Evolutionary conservation across 176 grass and related monocot genomes (phyloP), one percentile per base, ranked within the genome.

Genomic region (Hsuehochloa calcarea): DNA sequence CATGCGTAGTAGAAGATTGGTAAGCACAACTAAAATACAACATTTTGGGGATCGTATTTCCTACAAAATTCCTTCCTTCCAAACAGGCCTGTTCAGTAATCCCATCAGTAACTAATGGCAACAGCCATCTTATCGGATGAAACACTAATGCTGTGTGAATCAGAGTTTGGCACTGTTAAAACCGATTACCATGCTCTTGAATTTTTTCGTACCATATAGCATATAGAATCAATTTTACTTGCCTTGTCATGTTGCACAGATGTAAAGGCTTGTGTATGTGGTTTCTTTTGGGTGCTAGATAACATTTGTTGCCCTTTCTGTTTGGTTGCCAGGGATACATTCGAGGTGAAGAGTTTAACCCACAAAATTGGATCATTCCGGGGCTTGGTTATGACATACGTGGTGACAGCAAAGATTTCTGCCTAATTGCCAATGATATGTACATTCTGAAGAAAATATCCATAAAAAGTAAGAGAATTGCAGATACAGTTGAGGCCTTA

Each of bases 401-500:
- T 49, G 86, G 55, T 49, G 65, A 80, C 60, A 77, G 46, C 63
- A 85, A 86, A 58, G 51, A 40, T 80, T 43, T 73, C 3, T 75
- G 34, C 46, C 34, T 34, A 49, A 55, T 19, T 44, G 70, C 45
- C 15, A 67, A 88, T 71, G 49, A 75, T 79, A 70, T 90, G 75
- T 90, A 91, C 65, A 87, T 44, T 25, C 43, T 68, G 63, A 73
- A 50, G 44, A 87, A 68, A 60, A 90, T 91, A 11, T 83, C 74
- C 45, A 75, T 97, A 11, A 92, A 89, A 92, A 86, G 82, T 69
- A 94, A 97, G 72, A 77, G 29, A 27, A 87, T 97, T 56, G 94
- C 94, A 16, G 94, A 97, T 89, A 27, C 72, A 23, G 82, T 94
- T 6, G 94, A 97, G 68, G 90, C 94, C 34, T 78, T 97, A 43